Evolutionary conservation across 148 eudicot species (phyloP).

Genomic region (Silene latifolia): DNA sequence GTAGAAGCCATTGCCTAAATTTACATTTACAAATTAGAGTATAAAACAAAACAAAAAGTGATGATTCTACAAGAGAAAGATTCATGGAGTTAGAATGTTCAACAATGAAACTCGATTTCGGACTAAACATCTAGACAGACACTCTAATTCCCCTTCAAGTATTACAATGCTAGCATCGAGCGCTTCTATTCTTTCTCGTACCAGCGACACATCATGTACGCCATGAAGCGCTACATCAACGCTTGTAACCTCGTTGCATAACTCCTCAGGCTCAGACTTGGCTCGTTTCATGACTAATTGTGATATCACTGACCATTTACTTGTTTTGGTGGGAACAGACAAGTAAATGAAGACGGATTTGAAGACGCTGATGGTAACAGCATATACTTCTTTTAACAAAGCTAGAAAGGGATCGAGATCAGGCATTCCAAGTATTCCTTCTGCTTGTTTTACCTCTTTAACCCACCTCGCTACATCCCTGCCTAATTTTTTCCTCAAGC

Average conservation of each 20-base stretch:
- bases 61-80: neutral
- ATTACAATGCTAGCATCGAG: slow-evolving; percentile 25
- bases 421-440: slow-evolving; percentile 16
- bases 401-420: slow-evolving; percentile 2
- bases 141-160: slow-evolving; percentile 35
- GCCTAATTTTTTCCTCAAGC: slow-evolving; percentile 37
- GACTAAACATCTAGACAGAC: slow-evolving; percentile 32
- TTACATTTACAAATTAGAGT: slow-evolving; percentile 8
- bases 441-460: slow-evolving; percentile 27
- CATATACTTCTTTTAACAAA: slow-evolving; percentile 20
- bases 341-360: slow-evolving; percentile 32
- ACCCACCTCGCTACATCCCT: slow-evolving; percentile 34
- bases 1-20: slow-evolving; percentile 4
- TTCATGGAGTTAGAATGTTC: slow-evolving; percentile 33
- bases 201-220: slow-evolving; percentile 17
- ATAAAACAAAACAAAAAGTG: neutral
- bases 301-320: slow-evolving; percentile 37
- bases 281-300: slow-evolving; percentile 17
- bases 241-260: slow-evolving; percentile 30
- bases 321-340: slow-evolving; percentile 29
- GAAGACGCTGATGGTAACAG: slow-evolving; percentile 21
- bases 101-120: slow-evolving; percentile 41
- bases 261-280: slow-evolving; percentile 2
- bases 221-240: slow-evolving; percentile 31
- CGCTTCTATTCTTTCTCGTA: slow-evolving; percentile 26